These are phyloP conservation scores for Aaosphaeria arxii DNA, from an alignment of 2,329 filamentous ascomycete species.

Conservation along the genomic window DNA sequence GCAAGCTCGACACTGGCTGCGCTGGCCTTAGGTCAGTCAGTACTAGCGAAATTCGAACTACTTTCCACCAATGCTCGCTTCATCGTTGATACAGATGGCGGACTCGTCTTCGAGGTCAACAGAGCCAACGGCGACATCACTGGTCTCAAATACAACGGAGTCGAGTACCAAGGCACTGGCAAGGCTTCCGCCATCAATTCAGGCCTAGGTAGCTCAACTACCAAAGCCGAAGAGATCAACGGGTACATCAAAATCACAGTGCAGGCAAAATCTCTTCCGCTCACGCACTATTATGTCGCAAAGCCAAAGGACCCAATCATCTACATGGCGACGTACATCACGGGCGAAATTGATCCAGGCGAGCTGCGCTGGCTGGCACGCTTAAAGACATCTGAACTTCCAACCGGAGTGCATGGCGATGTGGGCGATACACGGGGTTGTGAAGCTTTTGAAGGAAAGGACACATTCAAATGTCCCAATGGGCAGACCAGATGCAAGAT, in stretches of 20 bases:
- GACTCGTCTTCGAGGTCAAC: conserved; percentile 16
- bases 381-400: conserved; percentile 10
- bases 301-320: conserved; percentile 17
- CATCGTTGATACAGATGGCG: conserved; percentile 18
- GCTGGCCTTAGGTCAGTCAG: conserved; percentile 7
- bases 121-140: conserved; percentile 19
- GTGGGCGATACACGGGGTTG: conserved; percentile 18
- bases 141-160: conserved; percentile 17
- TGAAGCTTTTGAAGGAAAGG: conserved; percentile 19
- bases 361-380: conserved; percentile 8
- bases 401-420: conserved; percentile 18
- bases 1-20: neutral
- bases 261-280: conserved; percentile 12
- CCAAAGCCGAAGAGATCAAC: conserved; percentile 19
- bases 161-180: conserved; percentile 17
- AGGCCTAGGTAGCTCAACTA: conserved; percentile 15
- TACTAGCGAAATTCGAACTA: conserved; percentile 15
- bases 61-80: conserved; percentile 14
- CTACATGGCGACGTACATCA: conserved; percentile 23
- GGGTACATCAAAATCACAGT: conserved; percentile 21
- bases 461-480: conserved; percentile 19
- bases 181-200: conserved; percentile 20
- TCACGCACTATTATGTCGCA: conserved; percentile 21
- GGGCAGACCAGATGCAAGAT: conserved; percentile 19
- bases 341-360: conserved; percentile 21